phyloP scores from a whole-genome alignment of 225 moss, liverwort and hornwort species.

The Pseudisothecium myosuroides region DNA sequence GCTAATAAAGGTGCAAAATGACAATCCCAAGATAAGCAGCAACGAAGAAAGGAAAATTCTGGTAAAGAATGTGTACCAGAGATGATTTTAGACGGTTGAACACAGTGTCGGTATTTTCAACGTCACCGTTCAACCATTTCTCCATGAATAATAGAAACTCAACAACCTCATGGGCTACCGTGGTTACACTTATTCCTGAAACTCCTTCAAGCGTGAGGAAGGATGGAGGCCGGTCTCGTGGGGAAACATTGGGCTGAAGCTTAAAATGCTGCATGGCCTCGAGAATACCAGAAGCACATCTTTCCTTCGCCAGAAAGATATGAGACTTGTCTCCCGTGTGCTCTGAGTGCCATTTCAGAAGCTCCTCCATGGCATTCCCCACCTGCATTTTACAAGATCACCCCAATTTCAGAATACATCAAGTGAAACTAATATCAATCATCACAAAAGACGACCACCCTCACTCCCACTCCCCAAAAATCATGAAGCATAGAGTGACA shows the following conservation, averaged over 20 bases:
- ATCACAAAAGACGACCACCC: not conserved
- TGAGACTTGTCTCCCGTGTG: conserved; percentile 52
- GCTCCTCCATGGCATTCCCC: conserved; percentile 94
- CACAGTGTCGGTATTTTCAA: conserved; percentile 47
- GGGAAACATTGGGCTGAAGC: conserved; percentile 62
- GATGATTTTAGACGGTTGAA: conserved; percentile 53
- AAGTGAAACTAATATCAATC: not conserved
- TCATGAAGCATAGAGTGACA: not conserved
- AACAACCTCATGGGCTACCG: conserved; percentile 62
- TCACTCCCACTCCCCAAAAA: not conserved
- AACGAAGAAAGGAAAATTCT: not conserved
- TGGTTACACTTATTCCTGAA: conserved; percentile 12
- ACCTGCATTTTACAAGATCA: conserved; percentile 31
- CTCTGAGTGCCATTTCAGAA: conserved; percentile 68
- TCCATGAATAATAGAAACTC: conserved; percentile 56
- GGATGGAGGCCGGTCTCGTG: conserved; percentile 43
- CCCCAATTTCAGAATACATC: not conserved
- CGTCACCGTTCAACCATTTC: conserved; percentile 64
- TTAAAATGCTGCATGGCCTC: conserved; percentile 91
- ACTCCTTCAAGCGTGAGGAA: conserved; percentile 1
- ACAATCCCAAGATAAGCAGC: not conserved
- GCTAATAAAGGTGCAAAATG: not conserved
- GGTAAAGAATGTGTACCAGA: conserved; percentile 21
- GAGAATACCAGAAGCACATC: conserved; percentile 90
- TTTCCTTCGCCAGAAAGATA: conserved; percentile 66